Conservation (phyloP, 2,329 filamentous ascomycete species). For the Arthrobotrys sphaeroides region DNA sequence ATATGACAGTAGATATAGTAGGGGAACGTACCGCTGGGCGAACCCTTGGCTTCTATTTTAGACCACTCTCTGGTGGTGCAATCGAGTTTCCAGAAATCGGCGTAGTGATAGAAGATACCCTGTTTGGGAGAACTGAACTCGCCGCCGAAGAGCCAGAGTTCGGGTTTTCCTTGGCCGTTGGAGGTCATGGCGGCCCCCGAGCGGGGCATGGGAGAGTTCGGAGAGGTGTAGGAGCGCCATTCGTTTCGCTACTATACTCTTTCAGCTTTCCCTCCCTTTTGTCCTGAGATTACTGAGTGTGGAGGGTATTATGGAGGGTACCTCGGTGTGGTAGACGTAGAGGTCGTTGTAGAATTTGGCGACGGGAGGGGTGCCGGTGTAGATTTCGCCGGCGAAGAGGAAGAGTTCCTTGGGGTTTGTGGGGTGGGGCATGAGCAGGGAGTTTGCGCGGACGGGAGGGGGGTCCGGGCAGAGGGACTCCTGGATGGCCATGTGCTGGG, state of each 20-base stretch:
- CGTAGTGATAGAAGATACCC: conserved; percentile 98
- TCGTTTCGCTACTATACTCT: conserved; percentile 68
- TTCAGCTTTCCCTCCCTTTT: background rate
- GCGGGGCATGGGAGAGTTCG: conserved; percentile 88
- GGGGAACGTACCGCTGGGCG: conserved; percentile 31
- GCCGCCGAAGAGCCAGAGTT: conserved; percentile 91
- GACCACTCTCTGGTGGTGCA: conserved; percentile 87
- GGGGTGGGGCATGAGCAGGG: conserved; percentile 84
- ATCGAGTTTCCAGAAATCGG: conserved; percentile 96
- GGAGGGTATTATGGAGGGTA: conserved; percentile 69
- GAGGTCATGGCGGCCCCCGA: conserved; percentile 87
- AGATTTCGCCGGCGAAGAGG: conserved; percentile 94
- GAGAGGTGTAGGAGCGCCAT: conserved; percentile 89
- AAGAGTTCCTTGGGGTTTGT: conserved; percentile 80
- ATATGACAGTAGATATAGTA: background rate
- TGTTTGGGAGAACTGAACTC: conserved; percentile 98
- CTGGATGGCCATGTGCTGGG: conserved; percentile 91
- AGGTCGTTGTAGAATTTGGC: conserved; percentile 77
- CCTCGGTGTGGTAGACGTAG: conserved; percentile 67
- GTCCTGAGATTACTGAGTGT: background rate
- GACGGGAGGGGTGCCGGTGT: conserved; percentile 77
- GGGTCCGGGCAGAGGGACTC: conserved; percentile 76
- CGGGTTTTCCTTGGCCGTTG: conserved; percentile 79
- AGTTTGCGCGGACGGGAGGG: conserved; percentile 79
- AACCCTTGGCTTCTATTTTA: conserved; percentile 76